A percentile compares a stretch with the other conserved stretches of the same genome.
These are phyloP conservation scores for Madurella mycetomatis DNA, from an alignment of 2,329 filamentous ascomycete genomes.

Conservation along the genomic window DNA sequence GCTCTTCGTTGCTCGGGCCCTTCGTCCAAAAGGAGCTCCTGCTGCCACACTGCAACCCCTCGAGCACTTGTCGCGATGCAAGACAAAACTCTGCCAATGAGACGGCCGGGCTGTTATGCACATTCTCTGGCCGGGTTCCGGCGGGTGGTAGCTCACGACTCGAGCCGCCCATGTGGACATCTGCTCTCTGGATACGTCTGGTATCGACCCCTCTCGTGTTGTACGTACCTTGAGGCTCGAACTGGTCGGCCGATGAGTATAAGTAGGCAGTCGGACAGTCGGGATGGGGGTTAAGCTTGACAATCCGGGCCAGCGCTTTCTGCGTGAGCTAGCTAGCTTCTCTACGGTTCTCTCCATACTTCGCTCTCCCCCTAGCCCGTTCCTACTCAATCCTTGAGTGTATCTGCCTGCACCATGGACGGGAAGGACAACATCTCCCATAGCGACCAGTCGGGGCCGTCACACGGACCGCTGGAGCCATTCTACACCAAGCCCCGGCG, in stretches of 20 bases:
- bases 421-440: background rate
- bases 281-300: background rate
- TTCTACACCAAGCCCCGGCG: constrained; percentile 4
- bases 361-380: background rate
- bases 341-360: too few species aligned
- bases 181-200: constrained; percentile 1
- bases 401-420: background rate
- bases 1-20: constrained; percentile 6
- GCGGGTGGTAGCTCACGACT: background rate
- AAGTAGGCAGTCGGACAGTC: background rate
- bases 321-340: background rate
- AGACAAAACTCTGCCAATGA: constrained; percentile 8
- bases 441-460: background rate
- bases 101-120: constrained; percentile 8
- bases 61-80: constrained; percentile 5
- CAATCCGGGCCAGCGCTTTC: background rate
- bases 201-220: constrained; percentile 12
- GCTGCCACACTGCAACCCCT: constrained; percentile 10
- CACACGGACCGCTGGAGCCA: too few species aligned
- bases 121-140: background rate
- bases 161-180: constrained; percentile 1
- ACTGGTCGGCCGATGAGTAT: background rate
- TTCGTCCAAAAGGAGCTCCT: background rate
- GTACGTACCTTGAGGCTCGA: background rate
- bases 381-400: too few species aligned